Evolutionary conservation across 257 asterid species (phyloP).

Genomic region (Ligustrum vulgare): DNA sequence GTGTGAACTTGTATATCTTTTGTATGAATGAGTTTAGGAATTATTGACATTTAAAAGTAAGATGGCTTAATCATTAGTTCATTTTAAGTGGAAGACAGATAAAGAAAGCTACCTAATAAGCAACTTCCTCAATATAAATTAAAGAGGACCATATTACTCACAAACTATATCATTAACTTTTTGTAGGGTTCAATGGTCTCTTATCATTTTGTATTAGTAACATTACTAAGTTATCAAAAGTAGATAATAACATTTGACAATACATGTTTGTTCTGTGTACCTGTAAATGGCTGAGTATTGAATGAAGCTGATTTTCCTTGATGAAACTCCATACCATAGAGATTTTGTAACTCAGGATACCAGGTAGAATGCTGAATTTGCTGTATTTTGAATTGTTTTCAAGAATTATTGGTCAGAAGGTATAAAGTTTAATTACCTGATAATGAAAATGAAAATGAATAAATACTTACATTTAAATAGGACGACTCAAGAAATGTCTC

Average conservation of each 20-base stretch:
- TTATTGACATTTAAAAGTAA: slow-evolving; percentile 17
- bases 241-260: slow-evolving; percentile 17
- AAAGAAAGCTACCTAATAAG: slow-evolving; percentile 39
- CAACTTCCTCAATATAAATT: slow-evolving; percentile 21
- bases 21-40: slow-evolving; percentile 16
- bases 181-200: slow-evolving; percentile 30
- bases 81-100: slow-evolving; percentile 38
- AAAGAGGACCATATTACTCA: slow-evolving; percentile 38
- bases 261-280: slow-evolving; percentile 34
- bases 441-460: neutral
- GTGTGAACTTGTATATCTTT: neutral
- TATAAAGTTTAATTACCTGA: neutral
- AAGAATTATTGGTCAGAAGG: neutral
- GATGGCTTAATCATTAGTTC: slow-evolving; percentile 21
- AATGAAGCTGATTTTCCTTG: slow-evolving; percentile 60
- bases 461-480: slow-evolving; percentile 48
- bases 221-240: slow-evolving; percentile 17
- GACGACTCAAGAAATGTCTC: slow-evolving; percentile 50
- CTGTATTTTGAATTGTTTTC: slow-evolving; percentile 34
- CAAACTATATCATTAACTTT: slow-evolving; percentile 10
- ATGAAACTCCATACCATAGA: slow-evolving; percentile 57
- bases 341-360: slow-evolving; percentile 66
- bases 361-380: slow-evolving; percentile 60
- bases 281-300: slow-evolving; percentile 61
- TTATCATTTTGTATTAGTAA: slow-evolving; percentile 8